phyloP scores from a whole-genome alignment of 768 basidiomycete genomes.

The Auricularia heimuer region DNA sequence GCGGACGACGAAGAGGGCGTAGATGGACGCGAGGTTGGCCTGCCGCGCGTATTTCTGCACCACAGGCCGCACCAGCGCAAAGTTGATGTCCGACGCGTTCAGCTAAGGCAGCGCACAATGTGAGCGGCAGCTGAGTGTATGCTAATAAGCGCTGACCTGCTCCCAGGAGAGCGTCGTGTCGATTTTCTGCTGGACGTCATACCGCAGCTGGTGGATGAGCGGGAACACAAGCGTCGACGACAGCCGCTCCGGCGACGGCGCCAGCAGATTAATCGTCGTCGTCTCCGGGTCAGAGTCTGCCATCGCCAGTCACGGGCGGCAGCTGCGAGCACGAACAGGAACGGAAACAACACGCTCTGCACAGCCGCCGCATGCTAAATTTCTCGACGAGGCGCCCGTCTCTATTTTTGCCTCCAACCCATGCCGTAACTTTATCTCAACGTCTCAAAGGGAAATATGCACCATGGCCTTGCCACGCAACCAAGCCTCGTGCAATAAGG shows the following conservation, averaged over 20 bases:
- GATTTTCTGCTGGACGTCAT: constrained; percentile 39
- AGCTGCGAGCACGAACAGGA: too few relatives aligned
- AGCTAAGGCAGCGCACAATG: constrained; percentile 29
- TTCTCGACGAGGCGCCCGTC: too few relatives aligned
- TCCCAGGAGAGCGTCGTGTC: constrained; percentile 74
- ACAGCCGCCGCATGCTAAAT: too few relatives aligned
- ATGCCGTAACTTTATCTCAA: too few relatives aligned
- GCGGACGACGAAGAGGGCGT: constrained; percentile 66
- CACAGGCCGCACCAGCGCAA: constrained; percentile 65
- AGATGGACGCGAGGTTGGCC: constrained; percentile 64
- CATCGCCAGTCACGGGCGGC: background rate
- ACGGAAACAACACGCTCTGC: too few relatives aligned
- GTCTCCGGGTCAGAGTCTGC: background rate
- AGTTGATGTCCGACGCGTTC: constrained; percentile 75
- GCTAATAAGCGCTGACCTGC: constrained; percentile 32
- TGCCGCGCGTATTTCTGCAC: constrained; percentile 70
- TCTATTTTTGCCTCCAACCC: too few relatives aligned
- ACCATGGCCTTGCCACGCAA: too few relatives aligned
- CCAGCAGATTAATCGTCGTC: background rate
- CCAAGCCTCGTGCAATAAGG: too few relatives aligned
- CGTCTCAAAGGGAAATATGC: too few relatives aligned
- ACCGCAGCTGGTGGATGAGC: constrained; percentile 63
- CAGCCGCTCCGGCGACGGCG: constrained; percentile 3
- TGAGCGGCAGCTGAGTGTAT: constrained; percentile 2
- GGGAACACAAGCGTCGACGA: constrained; percentile 49